phyloP scores from a whole-genome alignment of 1,139 yeast species.

The Suhomyces bokatorum region DNA sequence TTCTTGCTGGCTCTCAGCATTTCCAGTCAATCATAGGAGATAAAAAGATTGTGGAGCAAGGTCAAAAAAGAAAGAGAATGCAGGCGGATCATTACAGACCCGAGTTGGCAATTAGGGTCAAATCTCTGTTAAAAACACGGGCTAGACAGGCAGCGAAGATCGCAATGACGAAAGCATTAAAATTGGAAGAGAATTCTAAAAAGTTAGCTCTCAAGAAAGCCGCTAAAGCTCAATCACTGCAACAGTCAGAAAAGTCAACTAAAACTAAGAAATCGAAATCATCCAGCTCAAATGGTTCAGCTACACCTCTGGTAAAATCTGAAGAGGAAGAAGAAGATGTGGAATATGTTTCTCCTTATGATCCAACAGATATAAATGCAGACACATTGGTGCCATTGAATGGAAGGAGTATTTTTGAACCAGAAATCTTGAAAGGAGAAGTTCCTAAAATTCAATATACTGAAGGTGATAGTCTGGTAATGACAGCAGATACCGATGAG shows the following conservation, averaged over 20 bases:
- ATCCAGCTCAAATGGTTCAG: neutral
- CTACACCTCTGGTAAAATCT: neutral
- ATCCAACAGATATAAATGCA: constrained; percentile 38
- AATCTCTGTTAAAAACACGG: constrained; percentile 8
- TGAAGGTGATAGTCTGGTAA: neutral
- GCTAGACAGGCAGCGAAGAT: constrained; percentile 11
- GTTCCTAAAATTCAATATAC: constrained; percentile 29
- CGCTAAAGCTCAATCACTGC: too few relatives aligned
- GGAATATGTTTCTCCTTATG: constrained; percentile 26
- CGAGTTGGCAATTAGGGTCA: constrained; percentile 13
- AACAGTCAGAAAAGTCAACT: too few relatives aligned
- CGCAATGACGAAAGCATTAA: constrained; percentile 6
- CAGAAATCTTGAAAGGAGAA: constrained; percentile 25
- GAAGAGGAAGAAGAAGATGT: constrained; percentile 10
- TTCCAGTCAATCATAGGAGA: constrained; percentile 45
- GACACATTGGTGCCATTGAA: constrained; percentile 36
- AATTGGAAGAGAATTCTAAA: constrained; percentile 2
- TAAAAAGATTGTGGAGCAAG: constrained; percentile 29
- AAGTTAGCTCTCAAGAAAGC: neutral
- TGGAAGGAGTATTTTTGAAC: constrained; percentile 37
- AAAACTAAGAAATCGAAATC: neutral
- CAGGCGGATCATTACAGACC: constrained; percentile 30
- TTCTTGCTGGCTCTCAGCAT: constrained; percentile 25
- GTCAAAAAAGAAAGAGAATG: constrained; percentile 36
- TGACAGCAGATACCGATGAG: constrained; percentile 9